A percentile compares a stretch with the other conserved stretches of the same genome.
Conservation (phyloP, 2,329 filamentous ascomycete species). For the Ophiostoma sp. region DNA sequence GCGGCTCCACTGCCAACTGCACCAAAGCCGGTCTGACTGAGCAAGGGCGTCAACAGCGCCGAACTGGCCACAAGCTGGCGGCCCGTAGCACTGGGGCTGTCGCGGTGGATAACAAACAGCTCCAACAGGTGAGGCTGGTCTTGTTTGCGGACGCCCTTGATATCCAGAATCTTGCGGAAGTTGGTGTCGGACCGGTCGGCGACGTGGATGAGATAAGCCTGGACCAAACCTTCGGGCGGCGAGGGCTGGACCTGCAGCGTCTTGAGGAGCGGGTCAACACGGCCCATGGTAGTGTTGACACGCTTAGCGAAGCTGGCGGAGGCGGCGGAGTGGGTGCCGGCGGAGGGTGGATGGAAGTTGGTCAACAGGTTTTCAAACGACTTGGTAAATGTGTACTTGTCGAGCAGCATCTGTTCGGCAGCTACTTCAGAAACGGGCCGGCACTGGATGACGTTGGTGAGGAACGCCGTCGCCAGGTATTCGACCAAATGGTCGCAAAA, state of each 20-base stretch:
- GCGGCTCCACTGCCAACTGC: conserved; percentile 39
- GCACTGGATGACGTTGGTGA: conserved; percentile 83
- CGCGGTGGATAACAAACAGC: conserved; percentile 77
- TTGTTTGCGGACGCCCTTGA: conserved; percentile 85
- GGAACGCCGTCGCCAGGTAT: conserved; percentile 74
- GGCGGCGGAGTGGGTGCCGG: conserved; percentile 37
- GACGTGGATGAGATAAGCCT: conserved; percentile 97
- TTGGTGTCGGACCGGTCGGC: conserved; percentile 90
- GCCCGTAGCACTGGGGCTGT: conserved; percentile 64
- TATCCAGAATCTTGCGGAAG: conserved; percentile 92
- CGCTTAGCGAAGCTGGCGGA: conserved; percentile 75
- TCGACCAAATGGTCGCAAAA: conserved; percentile 98
- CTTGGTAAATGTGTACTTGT: conserved; percentile 88
- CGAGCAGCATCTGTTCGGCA: conserved; percentile 95
- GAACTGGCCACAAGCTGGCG: conserved; percentile 70
- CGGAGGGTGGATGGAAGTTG: conserved; percentile 51
- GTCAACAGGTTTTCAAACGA: conserved; percentile 71
- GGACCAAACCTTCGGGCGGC: conserved; percentile 89
- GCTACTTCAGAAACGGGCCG: conserved; percentile 90
- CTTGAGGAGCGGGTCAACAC: conserved; percentile 90
- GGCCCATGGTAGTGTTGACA: conserved; percentile 78
- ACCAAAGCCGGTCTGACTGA: conserved; percentile 47
- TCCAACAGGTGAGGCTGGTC: conserved; percentile 84
- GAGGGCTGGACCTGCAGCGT: conserved; percentile 91
- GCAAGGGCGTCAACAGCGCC: conserved; percentile 68